Evolutionary conservation across 2,329 filamentous ascomycete species (phyloP).

Genomic region (Trichoderma sp.): DNA sequence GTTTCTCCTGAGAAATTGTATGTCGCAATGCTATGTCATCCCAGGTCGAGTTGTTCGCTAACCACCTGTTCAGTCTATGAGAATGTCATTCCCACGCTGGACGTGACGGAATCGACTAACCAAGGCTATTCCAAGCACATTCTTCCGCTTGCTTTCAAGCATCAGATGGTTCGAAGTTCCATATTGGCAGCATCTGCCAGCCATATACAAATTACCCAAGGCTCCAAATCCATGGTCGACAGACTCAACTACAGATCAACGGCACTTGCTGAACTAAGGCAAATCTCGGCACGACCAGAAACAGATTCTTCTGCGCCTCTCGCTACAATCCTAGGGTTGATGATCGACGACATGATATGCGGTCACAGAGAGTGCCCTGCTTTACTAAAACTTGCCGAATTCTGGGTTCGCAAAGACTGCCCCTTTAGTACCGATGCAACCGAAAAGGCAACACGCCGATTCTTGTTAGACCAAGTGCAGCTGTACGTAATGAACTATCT

Average conservation of each 20-base stretch:
- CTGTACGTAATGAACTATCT: background rate
- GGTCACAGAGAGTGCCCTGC: conserved; percentile 5
- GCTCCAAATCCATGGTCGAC: background rate
- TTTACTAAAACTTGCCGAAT: background rate
- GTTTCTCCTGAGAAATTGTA: background rate
- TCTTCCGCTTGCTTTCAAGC: background rate
- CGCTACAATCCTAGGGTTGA: background rate
- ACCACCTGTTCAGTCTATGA: background rate
- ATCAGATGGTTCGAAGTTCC: background rate
- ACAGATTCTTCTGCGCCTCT: background rate
- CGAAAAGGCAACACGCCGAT: background rate
- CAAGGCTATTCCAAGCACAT: conserved; percentile 6
- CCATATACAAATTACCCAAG: conserved; percentile 1
- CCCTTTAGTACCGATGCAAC: background rate
- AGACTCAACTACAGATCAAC: conserved; percentile 6
- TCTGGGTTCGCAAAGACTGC: conserved; percentile 1
- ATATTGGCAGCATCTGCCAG: conserved; percentile 5
- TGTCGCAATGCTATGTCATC: background rate
- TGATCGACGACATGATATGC: conserved; percentile 13
- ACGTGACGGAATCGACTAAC: background rate
- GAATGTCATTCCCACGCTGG: conserved; percentile 5
- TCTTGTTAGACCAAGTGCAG: background rate
- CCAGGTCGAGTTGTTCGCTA: background rate
- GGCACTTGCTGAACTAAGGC: background rate
- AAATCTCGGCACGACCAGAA: background rate